Evolutionary conservation across 805 yeast genomes (phyloP), one percentile per base, ranked within the genome.

Genomic region (Pichia ethanolica): DNA sequence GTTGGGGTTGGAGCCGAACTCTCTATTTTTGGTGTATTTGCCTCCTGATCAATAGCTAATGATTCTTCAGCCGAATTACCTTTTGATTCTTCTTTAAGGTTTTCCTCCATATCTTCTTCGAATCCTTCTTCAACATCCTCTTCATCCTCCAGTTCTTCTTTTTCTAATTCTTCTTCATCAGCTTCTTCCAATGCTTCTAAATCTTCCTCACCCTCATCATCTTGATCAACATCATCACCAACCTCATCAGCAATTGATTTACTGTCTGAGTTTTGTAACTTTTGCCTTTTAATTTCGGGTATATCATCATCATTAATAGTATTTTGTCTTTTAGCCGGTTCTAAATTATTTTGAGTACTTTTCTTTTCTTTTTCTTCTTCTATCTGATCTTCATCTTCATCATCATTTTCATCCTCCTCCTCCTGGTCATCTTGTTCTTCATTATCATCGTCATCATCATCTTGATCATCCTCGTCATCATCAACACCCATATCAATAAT

Each of bases 401-500:
- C 67, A 3, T 56, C 71, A 4, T 65, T 75, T 8, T 67, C 76
- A 8, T 59, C 75, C 6, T 56, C 75, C 2, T 61, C 76, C 1
- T 57, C 72, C 5, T 59, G 71, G 2, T 65, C 78, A 32, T 63
- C 14, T 52, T 69, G 72, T 9, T 56, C 67, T 4, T 56, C 71
- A 4, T 65, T 76, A 8, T 67, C 77, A 7, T 65, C 74, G 5
- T 66, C 73, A 0, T 61, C 75, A 5, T 60, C 75, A 3, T 61
- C 76, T 1, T 59, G 72, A 7, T 60, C 72, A 2, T 64, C 78
- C 27, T 62, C 75, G 5, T 63, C 79, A 4, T 60, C 74, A 5
- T 66, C 77, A 12, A 62, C 75, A 4, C 72, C 82, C 3, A 74
- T 82, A 2, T 74, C 85, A 3, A 78, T 86, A 4, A 74, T 82